phyloP scores from a whole-genome alignment of 78 protist genomes.

The Dictyostelium brefeldianum region DNA sequence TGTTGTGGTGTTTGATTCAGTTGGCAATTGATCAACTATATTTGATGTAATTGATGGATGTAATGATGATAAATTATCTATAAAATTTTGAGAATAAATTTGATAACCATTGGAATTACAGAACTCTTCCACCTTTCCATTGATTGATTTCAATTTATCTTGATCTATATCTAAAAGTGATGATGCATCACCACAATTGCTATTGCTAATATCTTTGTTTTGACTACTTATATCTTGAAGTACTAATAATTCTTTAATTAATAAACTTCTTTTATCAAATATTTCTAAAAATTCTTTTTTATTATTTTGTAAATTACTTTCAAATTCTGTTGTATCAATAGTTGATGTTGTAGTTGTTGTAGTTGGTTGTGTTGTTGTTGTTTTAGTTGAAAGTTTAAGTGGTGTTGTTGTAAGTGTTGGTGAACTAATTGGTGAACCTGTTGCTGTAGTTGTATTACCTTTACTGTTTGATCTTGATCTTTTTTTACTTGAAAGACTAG shows the following conservation, averaged over 20 bases:
- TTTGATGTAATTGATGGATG: background rate
- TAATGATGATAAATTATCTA: constrained; percentile 8
- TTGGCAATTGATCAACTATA: too few relatives aligned
- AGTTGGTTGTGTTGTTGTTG: background rate
- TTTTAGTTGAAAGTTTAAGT: background rate
- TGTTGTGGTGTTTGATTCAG: background rate
- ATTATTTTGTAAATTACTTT: background rate
- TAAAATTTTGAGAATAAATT: background rate
- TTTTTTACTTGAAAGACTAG: background rate
- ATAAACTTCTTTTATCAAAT: background rate
- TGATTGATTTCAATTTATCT: constrained; percentile 1
- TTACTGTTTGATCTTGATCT: background rate
- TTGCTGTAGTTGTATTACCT: background rate
- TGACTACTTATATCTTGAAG: background rate
- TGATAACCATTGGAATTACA: constrained; percentile 8
- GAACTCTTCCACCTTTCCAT: constrained; percentile 25
- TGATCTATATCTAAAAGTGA: constrained; percentile 16
- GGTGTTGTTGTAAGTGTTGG: background rate
- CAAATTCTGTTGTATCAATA: background rate
- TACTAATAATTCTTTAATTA: background rate
- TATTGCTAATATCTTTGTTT: background rate
- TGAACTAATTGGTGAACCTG: constrained; percentile 5
- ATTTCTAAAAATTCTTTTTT: background rate
- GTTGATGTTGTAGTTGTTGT: background rate
- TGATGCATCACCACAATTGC: background rate